Percentiles rank a stretch among this genome's conserved stretches.
phyloP scores from a whole-genome alignment of 2,329 filamentous ascomycete genomes.

The Macrophomina tecta region DNA sequence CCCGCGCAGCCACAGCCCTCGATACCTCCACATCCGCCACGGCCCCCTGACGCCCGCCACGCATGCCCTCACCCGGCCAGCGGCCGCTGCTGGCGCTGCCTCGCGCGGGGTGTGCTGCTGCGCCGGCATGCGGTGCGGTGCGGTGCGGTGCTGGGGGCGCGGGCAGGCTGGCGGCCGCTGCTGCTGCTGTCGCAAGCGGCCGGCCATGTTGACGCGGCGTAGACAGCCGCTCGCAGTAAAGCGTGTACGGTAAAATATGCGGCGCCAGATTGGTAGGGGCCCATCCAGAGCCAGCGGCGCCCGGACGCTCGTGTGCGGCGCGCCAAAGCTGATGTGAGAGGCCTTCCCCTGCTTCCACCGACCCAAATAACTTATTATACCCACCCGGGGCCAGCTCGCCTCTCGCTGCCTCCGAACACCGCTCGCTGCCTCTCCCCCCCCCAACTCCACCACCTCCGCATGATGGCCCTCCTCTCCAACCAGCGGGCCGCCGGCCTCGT shows the following conservation, averaged over 20 bases:
- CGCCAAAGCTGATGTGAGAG: conserved; percentile 23
- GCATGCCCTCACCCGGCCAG: not conserved
- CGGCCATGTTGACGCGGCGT: conserved; percentile 16
- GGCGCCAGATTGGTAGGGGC: conserved; percentile 18
- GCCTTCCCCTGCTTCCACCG: conserved; percentile 18
- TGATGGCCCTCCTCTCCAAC: conserved; percentile 26
- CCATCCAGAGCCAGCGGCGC: not conserved
- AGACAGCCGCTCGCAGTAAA: conserved; percentile 16
- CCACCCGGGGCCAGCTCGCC: conserved; percentile 32
- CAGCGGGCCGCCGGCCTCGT: conserved; percentile 28
- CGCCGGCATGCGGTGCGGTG: not conserved
- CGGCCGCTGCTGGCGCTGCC: not conserved
- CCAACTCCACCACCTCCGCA: conserved; percentile 2
- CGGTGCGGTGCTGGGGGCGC: not conserved
- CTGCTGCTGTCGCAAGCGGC: conserved; percentile 18
- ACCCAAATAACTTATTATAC: conserved; percentile 24
- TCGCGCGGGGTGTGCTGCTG: not conserved
- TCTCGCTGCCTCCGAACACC: conserved; percentile 8
- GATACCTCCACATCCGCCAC: conserved; percentile 8
- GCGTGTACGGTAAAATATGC: conserved; percentile 20
- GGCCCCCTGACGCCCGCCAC: not conserved
- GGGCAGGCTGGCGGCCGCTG: not conserved
- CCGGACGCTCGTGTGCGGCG: conserved; percentile 17
- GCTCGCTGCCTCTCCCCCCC: not conserved
- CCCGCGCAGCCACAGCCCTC: conserved; percentile 18